Evolutionary conservation across 2,329 filamentous ascomycete genomes (phyloP), one percentile per base, ranked within the genome.

Genomic region (Monosporascus ibericus): DNA sequence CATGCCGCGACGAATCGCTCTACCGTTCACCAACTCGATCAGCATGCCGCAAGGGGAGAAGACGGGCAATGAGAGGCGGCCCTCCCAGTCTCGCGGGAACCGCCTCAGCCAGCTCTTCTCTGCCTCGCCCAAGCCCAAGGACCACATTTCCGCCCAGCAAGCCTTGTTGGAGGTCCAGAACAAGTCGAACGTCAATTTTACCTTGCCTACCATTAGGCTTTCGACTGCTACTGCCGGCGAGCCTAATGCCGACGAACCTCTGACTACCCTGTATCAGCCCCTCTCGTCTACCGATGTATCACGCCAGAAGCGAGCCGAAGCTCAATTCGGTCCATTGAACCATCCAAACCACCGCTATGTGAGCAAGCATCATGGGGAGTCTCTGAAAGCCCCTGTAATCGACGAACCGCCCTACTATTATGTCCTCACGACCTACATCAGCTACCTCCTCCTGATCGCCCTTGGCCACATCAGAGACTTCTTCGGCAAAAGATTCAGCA

Each of bases 361-460:
- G 58, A 96, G 92, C 77, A 84, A 87, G 70, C 91, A 95, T 68
- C 84, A 87, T 56, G 92, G 92, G 61, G 82, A 85, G 63, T 82
- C 86, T 39, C 87, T 97, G 53, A 84, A 85, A 46, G 82, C 90
- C 38, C 92, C 92, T 5, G 77, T 97, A 54, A 90, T 96, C 68
- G 94, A 99, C 66, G 92, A 96, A 70, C 92, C 94, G 42, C 90
- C 92, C 18, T 97, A 96, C 75, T 97, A 92, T 78, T 96, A 89
- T 74, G 84, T 99, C 64, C 81, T 99, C 62, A 97, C 94, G 37
- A 99, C 94, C 65, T 99, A 99, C 77, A 90, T 99, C 72, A 96
- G 91, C 74, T 99, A 99, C 72, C 81, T 99, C 58, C 86, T 97
- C 61, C 82, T 99, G 64, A 97, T 99, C 68, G 84, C 94, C 59